A percentile compares a stretch with the other conserved stretches of the same genome.
Evolutionary conservation across 2,329 filamentous ascomycete species (phyloP).

Genomic region (Colletotrichum sp.): DNA sequence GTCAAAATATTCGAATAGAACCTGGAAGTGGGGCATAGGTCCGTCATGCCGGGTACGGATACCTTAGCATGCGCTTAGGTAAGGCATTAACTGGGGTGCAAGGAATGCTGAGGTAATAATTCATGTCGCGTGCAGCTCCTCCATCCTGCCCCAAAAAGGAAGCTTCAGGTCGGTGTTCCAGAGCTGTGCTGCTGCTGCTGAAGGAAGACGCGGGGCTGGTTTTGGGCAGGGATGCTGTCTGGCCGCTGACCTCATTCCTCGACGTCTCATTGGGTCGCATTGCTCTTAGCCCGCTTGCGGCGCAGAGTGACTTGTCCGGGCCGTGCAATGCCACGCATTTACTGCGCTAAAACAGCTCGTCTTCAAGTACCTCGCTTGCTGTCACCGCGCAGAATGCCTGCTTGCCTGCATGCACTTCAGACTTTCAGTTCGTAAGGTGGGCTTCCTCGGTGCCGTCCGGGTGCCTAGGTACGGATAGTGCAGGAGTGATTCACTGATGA

Average conservation of each 20-base stretch:
- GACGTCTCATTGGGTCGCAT: slow-evolving; percentile 10
- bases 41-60: not conserved
- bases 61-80: not conserved
- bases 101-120: not conserved
- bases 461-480: not conserved
- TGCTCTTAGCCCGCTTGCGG: slow-evolving; percentile 7
- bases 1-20: not conserved
- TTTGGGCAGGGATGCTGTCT: not conserved
- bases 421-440: not conserved
- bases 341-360: not conserved
- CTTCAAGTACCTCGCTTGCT: not conserved
- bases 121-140: not conserved
- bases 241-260: slow-evolving; percentile 14
- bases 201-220: slow-evolving; percentile 14
- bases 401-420: not conserved
- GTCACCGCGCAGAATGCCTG: not conserved
- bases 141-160: not conserved
- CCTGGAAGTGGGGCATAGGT: not conserved
- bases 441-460: not conserved
- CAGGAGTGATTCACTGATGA: not conserved
- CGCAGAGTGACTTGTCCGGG: slow-evolving; percentile 6
- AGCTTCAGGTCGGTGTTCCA: not conserved
- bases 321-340: not conserved
- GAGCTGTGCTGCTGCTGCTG: not conserved
- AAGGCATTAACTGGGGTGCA: not conserved